Conservation (phyloP, 129 eudicot genomes). For the Erigeron canadensis region DNA sequence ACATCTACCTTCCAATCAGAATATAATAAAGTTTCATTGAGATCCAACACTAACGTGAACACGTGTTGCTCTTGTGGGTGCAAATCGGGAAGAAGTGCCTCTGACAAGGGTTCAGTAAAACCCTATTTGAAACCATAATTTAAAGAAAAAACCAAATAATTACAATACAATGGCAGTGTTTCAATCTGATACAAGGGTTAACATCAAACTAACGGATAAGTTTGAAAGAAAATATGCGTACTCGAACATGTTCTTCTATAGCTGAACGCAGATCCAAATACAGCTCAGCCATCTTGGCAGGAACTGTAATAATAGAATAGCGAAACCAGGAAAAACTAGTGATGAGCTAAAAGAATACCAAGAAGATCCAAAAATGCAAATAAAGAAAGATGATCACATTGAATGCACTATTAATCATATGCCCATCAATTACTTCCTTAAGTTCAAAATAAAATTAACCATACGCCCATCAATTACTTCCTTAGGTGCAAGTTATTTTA, state of each 20-base stretch:
- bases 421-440: not conserved
- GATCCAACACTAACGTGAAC: slow-evolving; percentile 84
- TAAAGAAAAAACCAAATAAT: not conserved
- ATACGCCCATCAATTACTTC: too few relatives aligned
- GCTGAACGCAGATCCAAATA: slow-evolving; percentile 74
- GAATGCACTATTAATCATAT: slow-evolving; percentile 14
- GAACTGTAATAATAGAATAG: slow-evolving; percentile 42
- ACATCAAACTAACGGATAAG: not conserved
- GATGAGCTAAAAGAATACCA: not conserved
- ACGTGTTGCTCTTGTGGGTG: slow-evolving; percentile 75
- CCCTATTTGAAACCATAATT: slow-evolving; percentile 46
- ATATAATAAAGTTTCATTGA: slow-evolving; percentile 73
- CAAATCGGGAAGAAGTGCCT: slow-evolving; percentile 89
- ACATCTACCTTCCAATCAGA: slow-evolving; percentile 83
- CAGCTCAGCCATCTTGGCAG: slow-evolving; percentile 69
- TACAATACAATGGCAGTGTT: not conserved
- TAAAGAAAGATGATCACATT: not conserved
- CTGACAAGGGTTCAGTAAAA: slow-evolving; percentile 78
- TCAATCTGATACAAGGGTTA: not conserved
- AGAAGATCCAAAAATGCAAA: too few relatives aligned
- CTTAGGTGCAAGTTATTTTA: too few relatives aligned
- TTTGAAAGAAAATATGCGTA: slow-evolving; percentile 27
- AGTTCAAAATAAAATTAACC: too few relatives aligned
- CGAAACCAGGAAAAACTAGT: slow-evolving; percentile 12
- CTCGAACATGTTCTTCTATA: slow-evolving; percentile 81